phyloP scores from a whole-genome alignment of 306 rosid species.

The Leucaena leucocephala region DNA sequence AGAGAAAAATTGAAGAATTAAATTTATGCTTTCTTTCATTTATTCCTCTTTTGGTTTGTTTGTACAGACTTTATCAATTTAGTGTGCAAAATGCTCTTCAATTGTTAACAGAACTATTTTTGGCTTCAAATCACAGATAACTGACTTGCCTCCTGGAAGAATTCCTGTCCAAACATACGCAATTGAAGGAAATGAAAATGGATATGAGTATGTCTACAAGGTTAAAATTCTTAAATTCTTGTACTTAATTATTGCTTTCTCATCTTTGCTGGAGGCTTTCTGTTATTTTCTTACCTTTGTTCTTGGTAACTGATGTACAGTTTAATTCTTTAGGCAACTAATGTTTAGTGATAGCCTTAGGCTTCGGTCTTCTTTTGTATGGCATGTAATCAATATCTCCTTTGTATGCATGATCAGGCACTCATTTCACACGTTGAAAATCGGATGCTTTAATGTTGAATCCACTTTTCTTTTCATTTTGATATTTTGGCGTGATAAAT shows the following conservation, averaged over 20 bases:
- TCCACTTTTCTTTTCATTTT: slow-evolving; percentile 7
- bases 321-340: slow-evolving; percentile 18
- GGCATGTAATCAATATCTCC: slow-evolving; percentile 20
- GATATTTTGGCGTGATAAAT: slow-evolving; percentile 2
- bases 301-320: slow-evolving; percentile 18
- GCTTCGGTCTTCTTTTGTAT: slow-evolving; percentile 28
- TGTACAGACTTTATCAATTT: slow-evolving; percentile 8
- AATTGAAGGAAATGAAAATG: slow-evolving; percentile 75
- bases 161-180: slow-evolving; percentile 74
- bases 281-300: not conserved
- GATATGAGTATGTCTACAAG: slow-evolving; percentile 80
- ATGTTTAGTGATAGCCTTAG: slow-evolving; percentile 11
- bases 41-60: slow-evolving; percentile 13
- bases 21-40: slow-evolving; percentile 4
- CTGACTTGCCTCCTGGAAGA: slow-evolving; percentile 95
- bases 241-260: slow-evolving; percentile 16
- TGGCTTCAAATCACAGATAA: slow-evolving; percentile 61
- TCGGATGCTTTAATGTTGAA: not conserved
- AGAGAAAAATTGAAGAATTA: not conserved
- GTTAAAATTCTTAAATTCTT: slow-evolving; percentile 42
- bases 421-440: not conserved
- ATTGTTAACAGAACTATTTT: slow-evolving; percentile 29
- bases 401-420: not conserved
- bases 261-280: not conserved
- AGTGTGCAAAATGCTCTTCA: slow-evolving; percentile 17